phyloP scores from a whole-genome alignment of 75 land plant genomes.

The Sequoia sempervirens region DNA sequence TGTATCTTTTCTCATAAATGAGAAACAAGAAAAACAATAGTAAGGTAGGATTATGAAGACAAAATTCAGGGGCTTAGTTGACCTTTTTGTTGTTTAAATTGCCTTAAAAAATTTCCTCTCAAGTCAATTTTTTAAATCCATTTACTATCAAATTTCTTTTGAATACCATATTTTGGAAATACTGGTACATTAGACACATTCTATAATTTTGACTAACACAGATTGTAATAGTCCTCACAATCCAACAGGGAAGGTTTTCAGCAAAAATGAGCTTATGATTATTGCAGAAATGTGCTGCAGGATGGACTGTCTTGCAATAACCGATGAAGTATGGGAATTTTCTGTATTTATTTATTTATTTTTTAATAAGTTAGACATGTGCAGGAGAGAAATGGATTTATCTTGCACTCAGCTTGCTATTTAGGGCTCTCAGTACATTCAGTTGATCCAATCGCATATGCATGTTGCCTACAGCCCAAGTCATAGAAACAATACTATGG shows the following conservation, averaged over 20 bases:
- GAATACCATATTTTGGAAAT: not conserved
- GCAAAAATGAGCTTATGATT: conserved; percentile 51
- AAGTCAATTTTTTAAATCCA: not conserved
- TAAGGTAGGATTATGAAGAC: not conserved
- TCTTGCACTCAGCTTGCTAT: not conserved
- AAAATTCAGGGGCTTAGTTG: not conserved
- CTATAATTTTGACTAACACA: conserved; percentile 8
- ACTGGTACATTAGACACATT: not conserved
- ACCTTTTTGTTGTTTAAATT: not conserved
- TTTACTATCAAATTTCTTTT: not conserved
- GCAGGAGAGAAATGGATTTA: not conserved
- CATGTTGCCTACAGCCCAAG: not conserved
- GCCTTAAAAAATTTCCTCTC: not conserved
- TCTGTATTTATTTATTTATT: not conserved
- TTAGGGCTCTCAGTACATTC: not conserved
- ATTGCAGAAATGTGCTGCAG: conserved; percentile 73
- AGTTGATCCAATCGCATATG: not conserved
- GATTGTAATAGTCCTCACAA: conserved; percentile 78
- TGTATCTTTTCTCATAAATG: not conserved
- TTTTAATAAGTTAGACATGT: not conserved
- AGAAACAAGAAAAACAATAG: not conserved
- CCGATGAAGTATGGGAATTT: conserved; percentile 76
- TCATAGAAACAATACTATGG: not conserved
- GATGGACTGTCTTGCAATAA: conserved; percentile 77
- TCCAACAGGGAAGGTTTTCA: conserved; percentile 93